phyloP scores from a whole-genome alignment of 148 eudicot genomes.

The Nepenthes mirabilis region DNA sequence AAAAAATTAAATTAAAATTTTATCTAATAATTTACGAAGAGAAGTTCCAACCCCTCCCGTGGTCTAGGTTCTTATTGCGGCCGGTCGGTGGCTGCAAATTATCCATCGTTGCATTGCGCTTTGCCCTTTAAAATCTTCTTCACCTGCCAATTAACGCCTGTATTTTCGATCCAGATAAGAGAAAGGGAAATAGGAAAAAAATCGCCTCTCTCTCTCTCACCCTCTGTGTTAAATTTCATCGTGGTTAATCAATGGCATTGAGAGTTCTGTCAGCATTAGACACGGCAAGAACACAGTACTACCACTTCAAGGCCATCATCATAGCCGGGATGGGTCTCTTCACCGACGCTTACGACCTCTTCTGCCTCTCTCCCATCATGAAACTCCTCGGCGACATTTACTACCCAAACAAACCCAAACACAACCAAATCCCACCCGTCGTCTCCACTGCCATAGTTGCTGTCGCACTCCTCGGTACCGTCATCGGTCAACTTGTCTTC shows the following conservation, averaged over 20 bases:
- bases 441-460: conserved; percentile 23
- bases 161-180: too few species aligned
- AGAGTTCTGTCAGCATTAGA: conserved; percentile 45
- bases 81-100: too few species aligned
- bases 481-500: conserved; percentile 35
- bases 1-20: too few species aligned
- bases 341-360: conserved; percentile 62
- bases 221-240: too few species aligned
- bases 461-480: conserved; percentile 33
- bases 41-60: too few species aligned
- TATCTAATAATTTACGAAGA: too few species aligned
- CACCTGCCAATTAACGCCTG: too few species aligned
- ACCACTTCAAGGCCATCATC: conserved; percentile 59
- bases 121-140: too few species aligned
- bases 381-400: conserved; percentile 38
- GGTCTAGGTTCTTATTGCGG: too few species aligned
- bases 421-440: conserved; percentile 5
- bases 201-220: too few species aligned
- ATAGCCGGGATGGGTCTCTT: conserved; percentile 73
- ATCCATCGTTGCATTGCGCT: too few species aligned
- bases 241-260: conserved; percentile 22
- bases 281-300: conserved; percentile 42
- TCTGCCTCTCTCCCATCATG: conserved; percentile 36
- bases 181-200: too few species aligned
- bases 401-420: conserved; percentile 10